phyloP scores from a whole-genome alignment of 306 rosid genomes.

The Dicorynia guianensis region DNA sequence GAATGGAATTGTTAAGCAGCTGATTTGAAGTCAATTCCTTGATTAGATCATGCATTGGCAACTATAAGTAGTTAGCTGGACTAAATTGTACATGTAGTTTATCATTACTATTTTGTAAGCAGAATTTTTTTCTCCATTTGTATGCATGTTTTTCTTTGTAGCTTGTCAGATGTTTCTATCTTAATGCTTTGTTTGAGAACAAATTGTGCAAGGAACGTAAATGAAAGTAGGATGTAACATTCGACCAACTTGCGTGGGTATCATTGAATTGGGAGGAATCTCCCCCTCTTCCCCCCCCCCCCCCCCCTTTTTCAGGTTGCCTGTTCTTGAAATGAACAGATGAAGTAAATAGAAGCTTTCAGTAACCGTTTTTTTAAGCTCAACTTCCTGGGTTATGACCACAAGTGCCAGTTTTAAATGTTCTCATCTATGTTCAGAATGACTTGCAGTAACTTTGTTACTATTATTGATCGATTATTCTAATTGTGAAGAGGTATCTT shows the following conservation, averaged over 20 bases:
- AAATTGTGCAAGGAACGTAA: too few species aligned
- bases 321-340: slow-evolving; percentile 8
- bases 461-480: neutral
- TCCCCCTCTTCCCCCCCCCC: too few species aligned
- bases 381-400: neutral
- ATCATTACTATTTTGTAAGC: neutral
- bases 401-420: neutral
- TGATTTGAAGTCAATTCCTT: neutral
- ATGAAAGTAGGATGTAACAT: too few species aligned
- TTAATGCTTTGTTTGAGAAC: neutral
- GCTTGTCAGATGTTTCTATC: slow-evolving; percentile 20
- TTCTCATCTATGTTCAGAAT: neutral
- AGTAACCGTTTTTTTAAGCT: slow-evolving; percentile 17
- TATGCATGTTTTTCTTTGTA: neutral
- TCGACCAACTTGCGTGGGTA: too few species aligned
- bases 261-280: too few species aligned
- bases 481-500: neutral
- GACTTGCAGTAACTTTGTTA: neutral
- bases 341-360: slow-evolving; percentile 12
- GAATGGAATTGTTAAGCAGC: neutral
- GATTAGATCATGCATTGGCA: neutral
- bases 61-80: neutral
- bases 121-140: neutral
- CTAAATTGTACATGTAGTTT: neutral
- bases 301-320: neutral